Conservation (phyloP, 2,329 filamentous ascomycete genomes). For the Cryoendolithus antarcticus region DNA sequence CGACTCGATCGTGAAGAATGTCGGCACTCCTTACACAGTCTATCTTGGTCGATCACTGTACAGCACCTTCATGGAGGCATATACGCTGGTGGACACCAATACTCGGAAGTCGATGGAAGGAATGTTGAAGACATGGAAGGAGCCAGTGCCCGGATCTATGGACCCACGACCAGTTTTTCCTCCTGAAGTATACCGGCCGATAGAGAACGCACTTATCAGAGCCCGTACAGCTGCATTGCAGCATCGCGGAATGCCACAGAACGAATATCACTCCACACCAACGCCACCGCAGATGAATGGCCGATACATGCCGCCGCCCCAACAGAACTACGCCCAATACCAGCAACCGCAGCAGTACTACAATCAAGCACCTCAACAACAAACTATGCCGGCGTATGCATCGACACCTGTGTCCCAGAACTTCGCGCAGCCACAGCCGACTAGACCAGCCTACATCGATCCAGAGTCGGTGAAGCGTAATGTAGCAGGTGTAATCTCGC, state of each 20-base stretch:
- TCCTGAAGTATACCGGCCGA: conserved; percentile 72
- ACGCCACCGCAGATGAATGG: conserved; percentile 51
- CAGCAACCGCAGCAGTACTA: conserved; percentile 21
- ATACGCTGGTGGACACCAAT: conserved; percentile 70
- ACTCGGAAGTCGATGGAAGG: conserved; percentile 89
- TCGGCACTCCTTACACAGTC: conserved; percentile 91
- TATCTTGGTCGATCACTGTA: conserved; percentile 89
- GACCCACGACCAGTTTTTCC: conserved; percentile 89
- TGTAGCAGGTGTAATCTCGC: conserved; percentile 64
- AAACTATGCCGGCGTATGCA: conserved; percentile 4
- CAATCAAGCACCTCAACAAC: conserved; percentile 8
- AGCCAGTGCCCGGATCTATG: conserved; percentile 84
- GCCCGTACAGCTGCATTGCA: conserved; percentile 53
- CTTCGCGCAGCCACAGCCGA: conserved; percentile 8
- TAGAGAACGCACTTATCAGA: conserved; percentile 89
- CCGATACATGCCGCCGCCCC: conserved; percentile 27
- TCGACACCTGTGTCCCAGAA: conserved; percentile 14
- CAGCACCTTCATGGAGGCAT: conserved; percentile 92
- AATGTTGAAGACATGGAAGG: conserved; percentile 96
- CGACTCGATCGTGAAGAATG: conserved; percentile 97
- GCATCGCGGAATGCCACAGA: conserved; percentile 41
- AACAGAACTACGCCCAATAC: conserved; percentile 2
- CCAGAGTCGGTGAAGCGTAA: conserved; percentile 65
- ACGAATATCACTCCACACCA: conserved; percentile 53
- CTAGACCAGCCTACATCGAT: conserved; percentile 9